Conservation (phyloP, 176 grass and related monocot species). For the Musa troglodytarum region DNA sequence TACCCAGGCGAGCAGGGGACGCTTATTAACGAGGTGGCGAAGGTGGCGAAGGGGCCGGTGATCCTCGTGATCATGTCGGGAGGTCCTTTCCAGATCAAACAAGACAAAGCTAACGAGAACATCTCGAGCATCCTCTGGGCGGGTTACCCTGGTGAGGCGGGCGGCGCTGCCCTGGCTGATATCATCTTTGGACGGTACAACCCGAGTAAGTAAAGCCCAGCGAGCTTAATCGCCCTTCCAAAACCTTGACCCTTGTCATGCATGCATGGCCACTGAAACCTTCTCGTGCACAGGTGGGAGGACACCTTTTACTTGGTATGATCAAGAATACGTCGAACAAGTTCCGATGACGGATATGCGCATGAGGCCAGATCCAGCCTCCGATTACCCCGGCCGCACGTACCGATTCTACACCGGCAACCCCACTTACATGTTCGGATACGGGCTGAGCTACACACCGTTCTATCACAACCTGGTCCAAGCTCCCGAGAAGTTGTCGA, state of each 20-base stretch:
- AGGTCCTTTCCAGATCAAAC: conserved; percentile 61
- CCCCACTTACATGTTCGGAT: conserved; percentile 65
- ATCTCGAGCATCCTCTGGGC: conserved; percentile 79
- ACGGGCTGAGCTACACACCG: conserved; percentile 86
- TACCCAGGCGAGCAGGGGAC: conserved; percentile 55
- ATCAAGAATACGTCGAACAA: conserved; percentile 42
- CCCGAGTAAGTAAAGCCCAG: conserved; percentile 36
- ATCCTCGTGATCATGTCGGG: conserved; percentile 98
- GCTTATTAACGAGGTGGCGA: conserved; percentile 59
- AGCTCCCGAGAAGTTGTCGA: conserved; percentile 36
- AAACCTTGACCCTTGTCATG: background rate
- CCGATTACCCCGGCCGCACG: conserved; percentile 67
- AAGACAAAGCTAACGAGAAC: conserved; percentile 40
- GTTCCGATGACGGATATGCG: conserved; percentile 78
- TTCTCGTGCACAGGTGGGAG: conserved; percentile 43
- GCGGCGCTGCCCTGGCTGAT: conserved; percentile 71
- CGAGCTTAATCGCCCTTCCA: background rate
- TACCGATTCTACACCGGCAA: conserved; percentile 92
- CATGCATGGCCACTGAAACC: background rate
- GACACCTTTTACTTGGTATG: conserved; percentile 94
- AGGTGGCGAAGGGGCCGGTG: conserved; percentile 50
- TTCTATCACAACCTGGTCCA: conserved; percentile 41
- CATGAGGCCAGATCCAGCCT: conserved; percentile 59
- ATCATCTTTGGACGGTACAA: conserved; percentile 72
- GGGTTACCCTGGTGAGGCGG: conserved; percentile 82